Evolutionary conservation across 2,329 filamentous ascomycete species (phyloP).

Genomic region (Sarocladium brachiariae): DNA sequence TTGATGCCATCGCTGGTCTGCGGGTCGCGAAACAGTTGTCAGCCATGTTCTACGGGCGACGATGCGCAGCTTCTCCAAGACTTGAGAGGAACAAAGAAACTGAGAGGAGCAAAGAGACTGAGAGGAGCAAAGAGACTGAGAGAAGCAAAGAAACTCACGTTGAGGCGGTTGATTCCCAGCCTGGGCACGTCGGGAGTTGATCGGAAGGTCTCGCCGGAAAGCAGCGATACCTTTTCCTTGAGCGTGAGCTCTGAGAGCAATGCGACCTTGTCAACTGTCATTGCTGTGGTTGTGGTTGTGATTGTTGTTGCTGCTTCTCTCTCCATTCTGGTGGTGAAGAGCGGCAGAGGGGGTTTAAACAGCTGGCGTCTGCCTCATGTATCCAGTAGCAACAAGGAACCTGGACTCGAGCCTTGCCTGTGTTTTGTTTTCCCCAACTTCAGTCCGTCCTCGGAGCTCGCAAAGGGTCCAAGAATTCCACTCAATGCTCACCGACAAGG

Average conservation of each 20-base stretch:
- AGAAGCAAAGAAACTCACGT: neutral
- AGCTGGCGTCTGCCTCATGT: too few relatives aligned
- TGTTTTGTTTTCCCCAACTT: too few relatives aligned
- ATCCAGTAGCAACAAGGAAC: too few relatives aligned
- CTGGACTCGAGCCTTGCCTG: too few relatives aligned
- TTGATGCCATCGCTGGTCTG: constrained; percentile 18
- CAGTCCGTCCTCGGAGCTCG: too few relatives aligned
- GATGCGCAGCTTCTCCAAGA: too few relatives aligned
- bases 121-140: too few relatives aligned
- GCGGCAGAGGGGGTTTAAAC: too few relatives aligned
- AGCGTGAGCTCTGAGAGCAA: constrained; percentile 6
- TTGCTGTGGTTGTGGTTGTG: neutral
- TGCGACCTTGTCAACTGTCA: neutral
- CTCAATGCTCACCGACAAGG: too few relatives aligned
- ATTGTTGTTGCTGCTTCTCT: neutral
- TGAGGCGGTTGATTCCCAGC: neutral
- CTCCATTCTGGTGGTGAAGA: neutral
- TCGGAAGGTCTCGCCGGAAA: neutral
- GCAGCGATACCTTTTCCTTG: constrained; percentile 8
- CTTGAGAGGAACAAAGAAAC: too few relatives aligned
- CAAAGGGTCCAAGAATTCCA: too few relatives aligned
- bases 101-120: too few relatives aligned
- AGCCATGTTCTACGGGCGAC: constrained; percentile 14
- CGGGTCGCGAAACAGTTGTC: constrained; percentile 16
- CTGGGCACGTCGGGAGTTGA: neutral